These are phyloP conservation scores for Acanthamoeba triangularis DNA, from an alignment of 208 protist genomes.

Conservation along the genomic window DNA sequence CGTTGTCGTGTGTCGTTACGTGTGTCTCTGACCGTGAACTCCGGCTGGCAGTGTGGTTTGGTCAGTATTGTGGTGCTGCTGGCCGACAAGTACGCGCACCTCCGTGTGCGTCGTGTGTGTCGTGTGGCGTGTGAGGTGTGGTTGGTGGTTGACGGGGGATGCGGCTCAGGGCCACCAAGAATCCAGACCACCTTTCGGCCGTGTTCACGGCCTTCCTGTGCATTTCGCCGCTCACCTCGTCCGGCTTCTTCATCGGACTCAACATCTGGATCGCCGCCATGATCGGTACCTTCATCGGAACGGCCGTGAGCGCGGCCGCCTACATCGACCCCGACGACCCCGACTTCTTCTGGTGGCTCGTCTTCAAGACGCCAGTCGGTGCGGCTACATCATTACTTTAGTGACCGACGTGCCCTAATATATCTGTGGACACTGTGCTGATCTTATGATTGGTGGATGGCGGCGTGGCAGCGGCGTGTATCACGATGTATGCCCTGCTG, in stretches of 20 bases:
- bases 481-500: constrained; percentile 22
- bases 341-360: constrained; percentile 49
- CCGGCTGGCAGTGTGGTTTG: neutral
- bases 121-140: neutral
- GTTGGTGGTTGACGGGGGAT: neutral
- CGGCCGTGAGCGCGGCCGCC: neutral
- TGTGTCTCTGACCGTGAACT: neutral
- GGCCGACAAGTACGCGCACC: constrained; percentile 2
- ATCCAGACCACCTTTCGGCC: constrained; percentile 11
- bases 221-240: constrained; percentile 29
- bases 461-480: neutral
- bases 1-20: neutral
- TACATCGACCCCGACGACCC: neutral
- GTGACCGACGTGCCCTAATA: neutral
- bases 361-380: constrained; percentile 8
- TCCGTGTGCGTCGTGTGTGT: neutral
- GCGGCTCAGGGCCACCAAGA: neutral
- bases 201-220: constrained; percentile 36
- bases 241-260: constrained; percentile 30
- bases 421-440: neutral
- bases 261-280: constrained; percentile 30
- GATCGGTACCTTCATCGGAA: constrained; percentile 19
- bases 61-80: constrained; percentile 10
- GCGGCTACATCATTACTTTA: neutral
- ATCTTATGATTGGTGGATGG: neutral